Conservation (phyloP, 768 basidiomycete species). For the Heimioporus sp. region DNA sequence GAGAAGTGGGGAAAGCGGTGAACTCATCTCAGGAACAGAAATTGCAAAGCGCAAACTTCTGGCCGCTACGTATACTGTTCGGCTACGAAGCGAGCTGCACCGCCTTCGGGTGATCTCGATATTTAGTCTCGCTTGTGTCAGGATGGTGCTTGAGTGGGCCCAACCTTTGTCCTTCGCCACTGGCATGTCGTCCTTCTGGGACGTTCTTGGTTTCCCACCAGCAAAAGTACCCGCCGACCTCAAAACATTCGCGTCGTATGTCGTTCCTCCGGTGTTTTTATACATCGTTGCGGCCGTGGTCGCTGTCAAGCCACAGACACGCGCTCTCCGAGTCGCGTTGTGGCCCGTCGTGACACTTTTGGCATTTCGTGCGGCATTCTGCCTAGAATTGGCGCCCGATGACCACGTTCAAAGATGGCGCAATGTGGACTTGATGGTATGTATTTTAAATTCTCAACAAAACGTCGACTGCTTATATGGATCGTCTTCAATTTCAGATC, state of each 20-base stretch:
- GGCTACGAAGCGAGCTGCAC: too few relatives aligned
- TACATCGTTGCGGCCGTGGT: constrained; percentile 50
- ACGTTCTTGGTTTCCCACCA: constrained; percentile 1
- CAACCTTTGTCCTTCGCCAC: not conserved
- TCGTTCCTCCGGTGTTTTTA: constrained; percentile 41
- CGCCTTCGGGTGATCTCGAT: too few relatives aligned
- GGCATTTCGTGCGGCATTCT: constrained; percentile 37
- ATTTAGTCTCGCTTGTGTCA: too few relatives aligned
- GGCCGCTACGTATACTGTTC: too few relatives aligned
- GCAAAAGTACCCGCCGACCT: constrained; percentile 27
- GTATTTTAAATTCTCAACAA: not conserved
- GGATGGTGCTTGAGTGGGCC: too few relatives aligned
- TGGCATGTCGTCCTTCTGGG: not conserved
- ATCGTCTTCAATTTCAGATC: not conserved
- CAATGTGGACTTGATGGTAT: constrained; percentile 11
- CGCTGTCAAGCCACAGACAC: constrained; percentile 45
- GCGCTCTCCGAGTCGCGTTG: constrained; percentile 41
- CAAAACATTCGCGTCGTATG: constrained; percentile 32
- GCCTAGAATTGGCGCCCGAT: constrained; percentile 4
- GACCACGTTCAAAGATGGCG: not conserved
- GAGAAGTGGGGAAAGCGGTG: too few relatives aligned
- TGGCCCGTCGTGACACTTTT: constrained; percentile 44
- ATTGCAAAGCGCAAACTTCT: too few relatives aligned
- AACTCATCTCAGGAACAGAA: too few relatives aligned
- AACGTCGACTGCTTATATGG: too few relatives aligned